Percentiles rank a stretch among this genome's conserved stretches.
Evolutionary conservation across 495 filamentous ascomycete species (phyloP).

Genomic region (Hypomontagnella submonticulosa): DNA sequence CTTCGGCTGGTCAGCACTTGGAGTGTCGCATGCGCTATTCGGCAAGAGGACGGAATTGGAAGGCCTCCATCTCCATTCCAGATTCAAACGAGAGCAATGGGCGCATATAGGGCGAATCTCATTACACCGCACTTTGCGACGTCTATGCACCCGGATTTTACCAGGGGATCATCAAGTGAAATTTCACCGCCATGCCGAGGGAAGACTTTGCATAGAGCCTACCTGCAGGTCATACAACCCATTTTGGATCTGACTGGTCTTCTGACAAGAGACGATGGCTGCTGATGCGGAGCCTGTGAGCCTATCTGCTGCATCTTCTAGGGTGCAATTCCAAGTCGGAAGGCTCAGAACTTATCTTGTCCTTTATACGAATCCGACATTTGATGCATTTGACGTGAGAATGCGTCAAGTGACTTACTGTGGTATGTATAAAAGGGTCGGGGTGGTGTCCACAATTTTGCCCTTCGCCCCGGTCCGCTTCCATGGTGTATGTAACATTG

Average conservation of each 20-base stretch:
- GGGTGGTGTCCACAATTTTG: conserved; percentile 27
- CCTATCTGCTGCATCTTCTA: conserved; percentile 24
- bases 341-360: conserved; percentile 1
- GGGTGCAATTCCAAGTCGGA: conserved; percentile 8
- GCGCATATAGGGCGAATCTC: conserved; percentile 53
- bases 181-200: conserved; percentile 1
- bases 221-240: conserved; percentile 42
- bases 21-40: conserved; percentile 9
- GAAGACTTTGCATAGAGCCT: conserved; percentile 6
- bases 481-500: conserved; percentile 8
- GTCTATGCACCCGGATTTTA: conserved; percentile 16
- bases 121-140: conserved; percentile 51
- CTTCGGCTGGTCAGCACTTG: conserved; percentile 1
- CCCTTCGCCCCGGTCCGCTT: conserved; percentile 1
- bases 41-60: conserved; percentile 21
- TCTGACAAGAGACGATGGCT: conserved; percentile 14
- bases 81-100: conserved; percentile 51
- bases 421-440: conserved; percentile 10
- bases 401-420: conserved; percentile 15
- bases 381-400: conserved; percentile 22
- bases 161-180: conserved; percentile 10
- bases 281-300: conserved; percentile 3
- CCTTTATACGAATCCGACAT: conserved; percentile 19
- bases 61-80: conserved; percentile 45
- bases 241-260: conserved; percentile 36